Percentiles rank a stretch among this genome's conserved stretches.
Evolutionary conservation across 2,329 filamentous ascomycete species (phyloP).

Genomic region (Cordyceps farinosa): DNA sequence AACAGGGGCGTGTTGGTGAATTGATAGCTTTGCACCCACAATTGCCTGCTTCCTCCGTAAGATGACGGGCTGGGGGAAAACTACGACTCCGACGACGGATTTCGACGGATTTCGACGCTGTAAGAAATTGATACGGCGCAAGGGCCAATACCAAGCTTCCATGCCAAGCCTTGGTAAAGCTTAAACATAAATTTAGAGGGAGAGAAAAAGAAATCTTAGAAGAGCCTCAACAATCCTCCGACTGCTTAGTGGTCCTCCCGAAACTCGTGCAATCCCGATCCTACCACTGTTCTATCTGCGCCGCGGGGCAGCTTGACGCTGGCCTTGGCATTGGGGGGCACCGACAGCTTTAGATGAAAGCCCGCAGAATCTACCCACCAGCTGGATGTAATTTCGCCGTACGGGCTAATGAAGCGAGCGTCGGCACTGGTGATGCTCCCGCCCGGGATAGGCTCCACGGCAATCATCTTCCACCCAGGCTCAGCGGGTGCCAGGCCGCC

Average conservation of each 20-base stretch:
- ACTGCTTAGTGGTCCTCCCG: background rate
- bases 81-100: background rate
- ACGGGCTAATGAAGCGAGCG: conserved; percentile 30
- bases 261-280: conserved; percentile 8
- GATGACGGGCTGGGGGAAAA: background rate
- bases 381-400: conserved; percentile 28
- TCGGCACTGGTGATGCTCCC: conserved; percentile 34
- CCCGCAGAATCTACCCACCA: conserved; percentile 28
- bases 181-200: conserved; percentile 1
- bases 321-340: conserved; percentile 20
- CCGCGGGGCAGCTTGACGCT: background rate
- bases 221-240: background rate
- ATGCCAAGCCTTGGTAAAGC: conserved; percentile 5
- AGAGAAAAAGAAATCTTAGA: background rate
- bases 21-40: background rate
- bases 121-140: conserved; percentile 5
- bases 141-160: conserved; percentile 4
- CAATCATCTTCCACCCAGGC: conserved; percentile 39
- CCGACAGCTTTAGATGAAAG: conserved; percentile 22
- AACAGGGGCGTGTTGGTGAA: conserved; percentile 9
- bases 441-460: conserved; percentile 34
- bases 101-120: background rate
- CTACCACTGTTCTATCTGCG: background rate
- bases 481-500: conserved; percentile 39
- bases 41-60: background rate